A percentile compares a stretch with the other conserved stretches of the same genome.
Conservation (phyloP, 2,329 filamentous ascomycete genomes). For the Hypoxylon sp. region DNA sequence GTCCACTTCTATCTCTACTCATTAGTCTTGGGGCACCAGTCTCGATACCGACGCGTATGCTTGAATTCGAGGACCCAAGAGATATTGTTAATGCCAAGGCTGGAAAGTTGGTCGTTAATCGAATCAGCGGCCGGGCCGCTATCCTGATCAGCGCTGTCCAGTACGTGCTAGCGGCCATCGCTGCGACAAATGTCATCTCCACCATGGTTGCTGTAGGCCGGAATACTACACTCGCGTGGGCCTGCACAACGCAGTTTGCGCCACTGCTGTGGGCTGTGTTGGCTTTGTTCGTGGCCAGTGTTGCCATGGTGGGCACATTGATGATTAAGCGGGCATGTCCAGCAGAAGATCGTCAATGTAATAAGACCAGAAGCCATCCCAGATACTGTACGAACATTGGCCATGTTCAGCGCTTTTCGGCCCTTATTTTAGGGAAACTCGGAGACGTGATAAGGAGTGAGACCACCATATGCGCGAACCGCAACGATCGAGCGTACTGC, state of each 20-base stretch:
- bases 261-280: not conserved
- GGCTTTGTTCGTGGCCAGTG: conserved; percentile 2
- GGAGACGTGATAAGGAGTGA: not conserved
- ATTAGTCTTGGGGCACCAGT: conserved; percentile 3
- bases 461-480: not conserved
- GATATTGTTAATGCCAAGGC: not conserved
- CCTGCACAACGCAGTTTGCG: conserved; percentile 12
- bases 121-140: not conserved
- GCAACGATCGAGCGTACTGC: not conserved
- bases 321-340: not conserved
- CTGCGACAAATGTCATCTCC: not conserved
- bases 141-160: not conserved
- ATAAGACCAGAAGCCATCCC: too few relatives aligned
- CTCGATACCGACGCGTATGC: not conserved
- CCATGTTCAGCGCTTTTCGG: not conserved
- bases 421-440: not conserved
- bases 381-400: not conserved
- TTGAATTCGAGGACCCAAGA: not conserved
- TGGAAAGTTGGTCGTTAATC: not conserved
- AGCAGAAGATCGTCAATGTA: not conserved
- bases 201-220: conserved; percentile 10
- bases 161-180: not conserved
- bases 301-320: not conserved
- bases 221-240: conserved; percentile 17
- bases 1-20: not conserved